Conservation (phyloP, 352 stramenopile genomes). For the Paralagenidium karlingii region DNA sequence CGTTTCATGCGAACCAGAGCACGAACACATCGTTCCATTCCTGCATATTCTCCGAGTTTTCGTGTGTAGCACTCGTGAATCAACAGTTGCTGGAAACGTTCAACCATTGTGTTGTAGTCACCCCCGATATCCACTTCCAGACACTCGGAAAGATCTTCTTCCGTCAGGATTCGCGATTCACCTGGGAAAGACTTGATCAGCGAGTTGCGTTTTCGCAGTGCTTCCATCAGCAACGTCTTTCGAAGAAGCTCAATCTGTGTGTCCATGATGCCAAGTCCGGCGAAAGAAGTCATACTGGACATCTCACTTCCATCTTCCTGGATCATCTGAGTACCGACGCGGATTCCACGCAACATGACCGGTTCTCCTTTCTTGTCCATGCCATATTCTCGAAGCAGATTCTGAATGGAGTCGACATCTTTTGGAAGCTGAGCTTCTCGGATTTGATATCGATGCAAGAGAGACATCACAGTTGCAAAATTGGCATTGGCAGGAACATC, state of each 20-base stretch:
- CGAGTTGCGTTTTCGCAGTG: conserved; percentile 59
- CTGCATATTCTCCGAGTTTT: conserved; percentile 40
- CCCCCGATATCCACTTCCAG: conserved; percentile 49
- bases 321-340: conserved; percentile 37
- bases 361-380: conserved; percentile 51
- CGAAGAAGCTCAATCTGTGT: conserved; percentile 47
- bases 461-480: conserved; percentile 22
- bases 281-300: background rate
- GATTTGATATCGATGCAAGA: conserved; percentile 45
- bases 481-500: conserved; percentile 31
- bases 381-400: conserved; percentile 22
- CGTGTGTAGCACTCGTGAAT: conserved; percentile 59
- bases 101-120: conserved; percentile 51
- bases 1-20: conserved; percentile 22
- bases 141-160: conserved; percentile 29
- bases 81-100: conserved; percentile 47
- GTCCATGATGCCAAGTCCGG: conserved; percentile 42
- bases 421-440: conserved; percentile 31
- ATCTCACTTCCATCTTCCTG: background rate
- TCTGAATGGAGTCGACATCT: conserved; percentile 26
- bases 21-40: conserved; percentile 48
- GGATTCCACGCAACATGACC: conserved; percentile 39
- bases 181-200: conserved; percentile 45
- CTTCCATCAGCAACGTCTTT: conserved; percentile 47
- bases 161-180: conserved; percentile 25